Evolutionary conservation across 257 asterid species (phyloP), one percentile per base, ranked within the genome.

Genomic region (Knoxia roxburghii): DNA sequence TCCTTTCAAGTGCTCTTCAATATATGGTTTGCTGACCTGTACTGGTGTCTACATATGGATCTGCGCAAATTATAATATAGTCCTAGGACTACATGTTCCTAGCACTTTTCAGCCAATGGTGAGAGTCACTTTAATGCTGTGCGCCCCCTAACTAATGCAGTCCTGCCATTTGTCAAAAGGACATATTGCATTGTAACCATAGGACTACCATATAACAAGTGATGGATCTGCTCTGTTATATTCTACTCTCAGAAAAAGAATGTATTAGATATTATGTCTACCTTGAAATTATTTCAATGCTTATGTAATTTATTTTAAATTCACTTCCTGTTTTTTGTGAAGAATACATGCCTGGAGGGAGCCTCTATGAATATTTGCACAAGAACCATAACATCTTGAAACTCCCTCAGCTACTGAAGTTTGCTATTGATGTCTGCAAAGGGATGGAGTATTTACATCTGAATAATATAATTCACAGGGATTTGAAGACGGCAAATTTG

Each of bases 361-460:
- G 93, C 86, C 79, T 92, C 46, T 87, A 86, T 39, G 91, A 92
- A 3, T 84, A 87, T 84, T 76, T 89, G 84, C 95, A 82, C 48
- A 83, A 83, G 77, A 78, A 84, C 76, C 91, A 73, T 74, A 75
- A 41, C n/a, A 69, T 48, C 51, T 71, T 89, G 82, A 82, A 82
- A 79, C 84, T 89, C 68, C 80, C 89, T 4, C 87, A 82, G 77
- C 77, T 86, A 80, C 78, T 92, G 82, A 86, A 79, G 79, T 87
- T 84, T 53, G 87, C 96, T 57, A 84, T 86, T 70, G 98, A 92
- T 80, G 85, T 87, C 79, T 89, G 96, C 87, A 80, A 86, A 75
- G 98, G 97, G 69, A 89, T 92, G 97, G 96, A 86, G 72, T 92
- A 89, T 75, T 80, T 89, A 85, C 98, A 92, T 73, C 89, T 83